phyloP scores from a whole-genome alignment of 2,329 filamentous ascomycete species.

The Aspergillus fischeri region DNA sequence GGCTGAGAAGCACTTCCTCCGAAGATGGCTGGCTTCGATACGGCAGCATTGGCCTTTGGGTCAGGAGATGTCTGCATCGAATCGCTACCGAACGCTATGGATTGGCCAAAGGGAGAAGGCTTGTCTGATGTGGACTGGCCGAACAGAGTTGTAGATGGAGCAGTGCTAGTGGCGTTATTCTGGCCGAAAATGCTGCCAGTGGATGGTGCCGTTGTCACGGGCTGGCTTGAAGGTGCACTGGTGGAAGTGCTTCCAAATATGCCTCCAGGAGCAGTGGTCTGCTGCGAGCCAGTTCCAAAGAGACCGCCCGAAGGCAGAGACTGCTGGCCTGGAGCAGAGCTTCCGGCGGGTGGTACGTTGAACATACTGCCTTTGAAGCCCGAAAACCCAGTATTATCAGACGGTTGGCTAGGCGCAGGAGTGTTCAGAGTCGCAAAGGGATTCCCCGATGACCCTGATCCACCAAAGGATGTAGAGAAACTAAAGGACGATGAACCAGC shows the following conservation, averaged over 20 bases:
- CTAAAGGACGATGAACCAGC: constrained; percentile 29
- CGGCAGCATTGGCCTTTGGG: constrained; percentile 15
- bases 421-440: constrained; percentile 33
- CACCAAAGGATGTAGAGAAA: constrained; percentile 25
- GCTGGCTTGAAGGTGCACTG: constrained; percentile 8
- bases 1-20: constrained; percentile 12
- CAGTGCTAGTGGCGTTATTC: constrained; percentile 7
- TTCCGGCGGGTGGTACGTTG: constrained; percentile 21
- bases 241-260: constrained; percentile 15
- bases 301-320: constrained; percentile 16
- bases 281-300: constrained; percentile 16
- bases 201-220: constrained; percentile 14
- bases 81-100: constrained; percentile 19
- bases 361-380: constrained; percentile 34
- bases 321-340: constrained; percentile 19
- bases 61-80: constrained; percentile 35
- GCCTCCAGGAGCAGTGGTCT: constrained; percentile 12
- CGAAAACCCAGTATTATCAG: constrained; percentile 18
- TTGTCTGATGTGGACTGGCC: constrained; percentile 19
- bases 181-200: constrained; percentile 21
- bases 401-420: constrained; percentile 13
- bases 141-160: constrained; percentile 19
- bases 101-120: constrained; percentile 25
- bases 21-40: constrained; percentile 20
- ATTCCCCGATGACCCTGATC: constrained; percentile 22